Evolutionary conservation across 164 flowering plant genomes (phyloP), one percentile per base, ranked within the genome.

Genomic region (Aristolochia contorta): DNA sequence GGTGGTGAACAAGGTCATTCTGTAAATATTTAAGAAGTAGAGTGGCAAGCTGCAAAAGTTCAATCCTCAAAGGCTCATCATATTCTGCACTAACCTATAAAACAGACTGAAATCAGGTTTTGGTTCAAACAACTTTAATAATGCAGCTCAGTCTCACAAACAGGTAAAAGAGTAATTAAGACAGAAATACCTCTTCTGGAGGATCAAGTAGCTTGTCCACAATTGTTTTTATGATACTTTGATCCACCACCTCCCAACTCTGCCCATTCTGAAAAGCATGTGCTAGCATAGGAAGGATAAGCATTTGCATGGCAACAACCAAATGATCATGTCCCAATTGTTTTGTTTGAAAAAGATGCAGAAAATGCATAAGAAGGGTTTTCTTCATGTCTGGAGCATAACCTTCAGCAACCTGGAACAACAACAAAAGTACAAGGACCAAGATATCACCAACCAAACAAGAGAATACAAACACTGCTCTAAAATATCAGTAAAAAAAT

Each of bases 171-270:
- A 46, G 27, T 8, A 12, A 25, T n/a, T 0, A 19, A 55, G 33
- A 37, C 58, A 47, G 33, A 32, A 66, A 56, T 63, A 91, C 99
- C 96, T 94, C 99, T 71, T 94, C 99, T 24, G 97, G 99, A 62
- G 99, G 96, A 71, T 94, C 97, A 45, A 94, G 96, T 71, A 94
- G 91, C 71, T 83, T 94, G 67, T 94, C 97, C 58, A 94, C 99
- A 68, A 94, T 87, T 48, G 86, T 91, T 69, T 91, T 94, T 56
- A 94, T 68, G 24, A 85, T 91, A 66, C 68, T 59, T 47, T 83
- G 79, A 67, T 94, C 99, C 74, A 94, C 83, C 61, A 91, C 99
- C 60, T 91, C 99, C 97, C 97, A 94, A 67, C 81, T 88, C 73
- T 91, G 91, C 59, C 67, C 81, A 84, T 84, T 91, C 72, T 89